Evolutionary conservation across 192 early-diverging fungal species (phyloP), one percentile per base, ranked within the genome.

Genomic region (Oehlia diaphana): DNA sequence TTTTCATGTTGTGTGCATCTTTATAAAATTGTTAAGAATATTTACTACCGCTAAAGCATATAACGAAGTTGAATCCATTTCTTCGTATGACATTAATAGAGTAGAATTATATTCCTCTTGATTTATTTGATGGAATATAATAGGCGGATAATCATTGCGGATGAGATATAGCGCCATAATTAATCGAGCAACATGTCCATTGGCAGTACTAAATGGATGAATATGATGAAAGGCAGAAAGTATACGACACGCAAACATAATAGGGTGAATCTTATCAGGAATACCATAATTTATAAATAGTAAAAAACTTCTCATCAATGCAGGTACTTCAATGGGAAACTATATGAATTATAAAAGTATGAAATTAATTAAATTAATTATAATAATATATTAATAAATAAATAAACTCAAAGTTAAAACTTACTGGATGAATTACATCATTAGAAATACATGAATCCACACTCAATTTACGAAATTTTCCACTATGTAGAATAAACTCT

Each of bases 151-250:
- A 21, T 37, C 75, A 77, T 66, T 42, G 26, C 21, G 63, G 63
- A 65, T 53, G 26, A 76, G 75, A 76, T 39, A 64, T 13, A 28
- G n/a, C 28, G 63, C 63, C 75, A 77, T 77, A 64, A 77, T 63
- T 42, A 35, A 77, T 66, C 63, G 63, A 12, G 63, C 75, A 63
- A 76, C 61, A 76, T 1, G 75, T 16, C 75, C 63, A 77, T 64
- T 77, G 23, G 42, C 39, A 77, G 65, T 63, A 23, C 13, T n/a
- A 49, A 76, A 77, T 77, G 63, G 75, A 65, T 66, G 75, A 77
- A 77, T 23, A 64, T 63, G 75, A 77, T 42, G 58, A n/a, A 77
- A 77, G 39, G 75, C 65, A 47, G 31, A 62, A 76, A 65, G 39
- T 64, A 77, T 19, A 31, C 63, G 75, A 65, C 62, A 58, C 9